These are phyloP conservation scores for Solanum lycopersicoides DNA, from an alignment of 257 asterid species.

Conservation along the genomic window DNA sequence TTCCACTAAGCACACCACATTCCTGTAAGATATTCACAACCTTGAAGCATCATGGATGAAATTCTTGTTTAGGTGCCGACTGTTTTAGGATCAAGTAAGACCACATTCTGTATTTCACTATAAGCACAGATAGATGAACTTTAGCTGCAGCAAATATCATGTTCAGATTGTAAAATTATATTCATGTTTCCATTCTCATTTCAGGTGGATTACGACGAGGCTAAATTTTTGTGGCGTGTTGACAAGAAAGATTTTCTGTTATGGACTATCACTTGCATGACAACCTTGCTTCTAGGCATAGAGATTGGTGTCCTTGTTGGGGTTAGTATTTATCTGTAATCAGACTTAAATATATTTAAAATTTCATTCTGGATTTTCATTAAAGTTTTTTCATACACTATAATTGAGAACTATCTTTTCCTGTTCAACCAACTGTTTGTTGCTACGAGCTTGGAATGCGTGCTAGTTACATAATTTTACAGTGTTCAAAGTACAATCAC, in stretches of 20 bases:
- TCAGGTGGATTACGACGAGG: constrained; percentile 98
- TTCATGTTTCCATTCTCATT: constrained; percentile 7
- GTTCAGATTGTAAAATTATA: constrained; percentile 8
- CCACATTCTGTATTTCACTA: background rate
- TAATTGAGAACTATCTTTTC: background rate
- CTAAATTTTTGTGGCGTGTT: constrained; percentile 82
- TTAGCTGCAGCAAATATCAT: background rate
- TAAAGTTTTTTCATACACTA: background rate
- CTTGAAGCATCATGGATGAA: background rate
- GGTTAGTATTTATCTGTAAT: constrained; percentile 34
- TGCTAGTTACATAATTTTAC: background rate
- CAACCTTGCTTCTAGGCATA: constrained; percentile 89
- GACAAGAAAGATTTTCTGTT: constrained; percentile 90
- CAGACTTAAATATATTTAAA: background rate
- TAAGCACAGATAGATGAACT: background rate
- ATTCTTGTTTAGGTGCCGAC: background rate
- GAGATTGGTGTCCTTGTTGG: constrained; percentile 97
- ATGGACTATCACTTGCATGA: constrained; percentile 73
- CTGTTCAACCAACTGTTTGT: background rate
- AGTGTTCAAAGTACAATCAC: background rate
- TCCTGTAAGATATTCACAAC: background rate
- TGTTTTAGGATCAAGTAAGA: background rate
- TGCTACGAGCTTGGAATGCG: background rate
- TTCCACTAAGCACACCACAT: background rate
- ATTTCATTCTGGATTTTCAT: background rate